Base-by-base conservation (phyloP, 2,329 filamentous ascomycete genomes). In the Ophiostoma ulmi region DNA sequence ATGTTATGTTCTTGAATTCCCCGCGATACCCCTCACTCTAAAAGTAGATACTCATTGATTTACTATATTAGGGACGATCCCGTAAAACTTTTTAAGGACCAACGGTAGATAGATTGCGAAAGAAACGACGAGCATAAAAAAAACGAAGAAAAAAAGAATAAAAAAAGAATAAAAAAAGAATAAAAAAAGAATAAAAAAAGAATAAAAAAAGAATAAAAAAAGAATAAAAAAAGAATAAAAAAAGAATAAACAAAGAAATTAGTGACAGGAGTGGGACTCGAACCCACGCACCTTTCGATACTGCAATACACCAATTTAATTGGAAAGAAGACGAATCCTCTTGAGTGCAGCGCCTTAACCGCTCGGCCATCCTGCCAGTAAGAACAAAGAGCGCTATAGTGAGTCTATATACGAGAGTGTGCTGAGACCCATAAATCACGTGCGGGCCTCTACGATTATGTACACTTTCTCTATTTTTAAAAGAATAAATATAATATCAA, bases 231-330 rank as follows among this genome's bases (percentile, higher is more conserved):
- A 5, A 55, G 1, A n/a, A 14, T 55, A n/a, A 10, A n/a, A n/a
- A 55, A 55, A 22, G 4, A 20, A 52, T 0, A 35, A 26, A 35
- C 41, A 10, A 13, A 14, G 13, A 41, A 4, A 22, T 26, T 1
- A 52, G n/a, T 72, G 71, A 72, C 71, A 72, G 69, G 71, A 72
- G 72, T 72, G 72, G 72, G 72, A 72, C 72, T 72, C 70, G 72
- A 72, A 72, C 72, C 72, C 72, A 72, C 72, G 72, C 70, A 71
- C 61, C 72, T 72, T 72, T 71, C 72, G 72, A 72, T 71, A 72
- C 70, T 72, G 72, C 72, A 72, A 72, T 71, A 72, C 70, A 71
- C 70, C 72, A 72, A 72, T 52, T 66, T 69, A 66, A 38, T 67
- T 68, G 70, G 71, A 69, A 72, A 70, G 71, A 72, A 69, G 38